Evolutionary conservation across 192 early-diverging fungal genomes (phyloP).

Genomic region (Pilobolus umbonatus): DNA sequence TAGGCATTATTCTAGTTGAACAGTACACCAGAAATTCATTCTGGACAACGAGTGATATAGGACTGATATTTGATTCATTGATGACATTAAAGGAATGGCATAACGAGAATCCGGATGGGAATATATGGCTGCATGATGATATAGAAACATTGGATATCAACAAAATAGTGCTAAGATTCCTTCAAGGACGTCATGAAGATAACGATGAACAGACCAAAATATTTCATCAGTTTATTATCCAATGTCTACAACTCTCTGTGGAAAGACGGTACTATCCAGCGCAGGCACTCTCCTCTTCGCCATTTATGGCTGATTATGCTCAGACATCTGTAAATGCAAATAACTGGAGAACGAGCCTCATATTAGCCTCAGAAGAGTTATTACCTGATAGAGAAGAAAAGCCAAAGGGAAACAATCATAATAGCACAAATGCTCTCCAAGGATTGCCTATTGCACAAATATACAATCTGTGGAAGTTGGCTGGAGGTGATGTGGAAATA

Average conservation of each 20-base stretch:
- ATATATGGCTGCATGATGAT: slow-evolving; percentile 32
- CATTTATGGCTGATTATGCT: no score
- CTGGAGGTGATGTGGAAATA: slow-evolving; percentile 59
- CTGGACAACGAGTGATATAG: slow-evolving; percentile 49
- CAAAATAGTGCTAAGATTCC: slow-evolving; percentile 36
- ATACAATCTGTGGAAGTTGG: slow-evolving; percentile 61
- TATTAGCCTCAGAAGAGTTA: slow-evolving; percentile 44
- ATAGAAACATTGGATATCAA: slow-evolving; percentile 41
- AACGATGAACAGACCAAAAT: slow-evolving; percentile 7
- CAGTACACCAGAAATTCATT: slow-evolving; percentile 45
- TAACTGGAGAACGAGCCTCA: no score
- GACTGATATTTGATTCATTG: slow-evolving; percentile 43
- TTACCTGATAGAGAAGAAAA: no score
- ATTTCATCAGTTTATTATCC: slow-evolving; percentile 24
- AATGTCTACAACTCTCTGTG: slow-evolving; percentile 26
- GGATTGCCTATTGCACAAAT: slow-evolving; percentile 47
- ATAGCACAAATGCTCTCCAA: no score
- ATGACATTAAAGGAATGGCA: slow-evolving; percentile 30
- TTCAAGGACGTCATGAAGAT: slow-evolving; percentile 19
- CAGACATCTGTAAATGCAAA: no score
- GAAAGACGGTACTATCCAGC: slow-evolving; percentile 17
- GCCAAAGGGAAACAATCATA: no score
- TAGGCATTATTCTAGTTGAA: slow-evolving; percentile 52
- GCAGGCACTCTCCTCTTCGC: slow-evolving; percentile 34
- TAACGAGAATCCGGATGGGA: slow-evolving; percentile 17